Evolutionary conservation across 1,139 yeast species (phyloP), one percentile per base, ranked within the genome.

Genomic region (Yamadazyma blattariae): DNA sequence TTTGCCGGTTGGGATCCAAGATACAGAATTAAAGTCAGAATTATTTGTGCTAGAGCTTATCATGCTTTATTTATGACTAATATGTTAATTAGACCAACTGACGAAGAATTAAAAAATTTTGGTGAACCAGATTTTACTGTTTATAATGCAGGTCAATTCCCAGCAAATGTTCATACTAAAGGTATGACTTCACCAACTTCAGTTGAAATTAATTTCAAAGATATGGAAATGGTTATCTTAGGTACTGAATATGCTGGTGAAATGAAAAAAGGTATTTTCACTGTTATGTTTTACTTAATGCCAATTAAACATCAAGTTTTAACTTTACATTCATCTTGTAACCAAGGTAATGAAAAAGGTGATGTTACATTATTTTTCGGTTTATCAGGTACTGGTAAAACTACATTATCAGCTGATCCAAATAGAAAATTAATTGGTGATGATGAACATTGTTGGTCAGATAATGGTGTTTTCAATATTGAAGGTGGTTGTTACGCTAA

Each of bases 401-500:
- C 98, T 50, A 92, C 98, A 20, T 74, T 92, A 51, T 86, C 96
- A 52, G 97, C 97, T 40, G 98, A 92, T 63, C 96, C 97, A 45
- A 75, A 86, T 70, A 85, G 98, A 68, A 70, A 79, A 62, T 79
- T 92, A 64, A 92, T 92, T 59, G 98, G 98, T 65, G 98, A 92
- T 61, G 98, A 92, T 61, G 98, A 92, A 72, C 98, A 92, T 73
- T 92, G 97, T 73, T 92, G 98, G 98, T 86, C 97, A 24, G 96
- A 92, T 66, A 74, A 85, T 50, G 98, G 98, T 71, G 97, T 92
- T 44, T 92, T 92, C 82, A 92, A 92, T 79, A 90, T 92, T 58
- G 98, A 92, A 73, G 98, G 98, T 68, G 98, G 98, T 48, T 92
- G 98, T 74, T 92, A 92, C 74, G 97, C 97, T 59, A 92, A 92